A percentile compares a stretch with the other conserved stretches of the same genome.
phyloP scores from a whole-genome alignment of 805 yeast species.

The Spencermartinsiella europaea region DNA sequence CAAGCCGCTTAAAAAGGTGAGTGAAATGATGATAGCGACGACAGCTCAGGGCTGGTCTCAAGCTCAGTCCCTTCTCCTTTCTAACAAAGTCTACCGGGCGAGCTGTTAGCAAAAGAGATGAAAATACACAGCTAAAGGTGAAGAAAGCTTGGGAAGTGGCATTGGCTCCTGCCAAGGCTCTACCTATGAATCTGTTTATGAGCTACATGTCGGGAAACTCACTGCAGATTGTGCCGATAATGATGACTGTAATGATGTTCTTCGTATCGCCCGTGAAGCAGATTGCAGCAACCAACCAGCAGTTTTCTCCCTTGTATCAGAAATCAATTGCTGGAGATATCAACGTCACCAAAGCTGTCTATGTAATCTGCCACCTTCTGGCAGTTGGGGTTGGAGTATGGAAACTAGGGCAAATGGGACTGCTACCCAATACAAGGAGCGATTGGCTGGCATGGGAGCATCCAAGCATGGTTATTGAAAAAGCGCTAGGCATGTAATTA shows the following conservation, averaged over 20 bases:
- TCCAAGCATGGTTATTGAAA: constrained; percentile 28
- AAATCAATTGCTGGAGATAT: constrained; percentile 29
- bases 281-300: constrained; percentile 49
- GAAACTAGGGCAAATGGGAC: constrained; percentile 83
- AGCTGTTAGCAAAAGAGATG: not conserved
- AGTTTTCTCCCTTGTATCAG: constrained; percentile 41
- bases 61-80: not conserved
- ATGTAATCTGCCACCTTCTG: constrained; percentile 43
- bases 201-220: constrained; percentile 90
- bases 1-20: constrained; percentile 6
- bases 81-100: not conserved
- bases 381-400: constrained; percentile 73
- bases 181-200: constrained; percentile 91
- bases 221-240: constrained; percentile 82
- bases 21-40: too few species aligned
- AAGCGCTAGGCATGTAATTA: not conserved
- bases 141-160: constrained; percentile 86
- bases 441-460: constrained; percentile 92
- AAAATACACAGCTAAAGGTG: constrained; percentile 24
- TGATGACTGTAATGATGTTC: constrained; percentile 82
- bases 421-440: constrained; percentile 78
- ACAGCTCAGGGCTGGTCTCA: not conserved
- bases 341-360: constrained; percentile 42
- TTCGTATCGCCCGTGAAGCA: constrained; percentile 67
- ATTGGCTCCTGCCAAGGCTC: constrained; percentile 67